A percentile compares a stretch with the other conserved stretches of the same genome.
Conservation (phyloP, 2,329 filamentous ascomycete species). For the Beauveria sp. region DNA sequence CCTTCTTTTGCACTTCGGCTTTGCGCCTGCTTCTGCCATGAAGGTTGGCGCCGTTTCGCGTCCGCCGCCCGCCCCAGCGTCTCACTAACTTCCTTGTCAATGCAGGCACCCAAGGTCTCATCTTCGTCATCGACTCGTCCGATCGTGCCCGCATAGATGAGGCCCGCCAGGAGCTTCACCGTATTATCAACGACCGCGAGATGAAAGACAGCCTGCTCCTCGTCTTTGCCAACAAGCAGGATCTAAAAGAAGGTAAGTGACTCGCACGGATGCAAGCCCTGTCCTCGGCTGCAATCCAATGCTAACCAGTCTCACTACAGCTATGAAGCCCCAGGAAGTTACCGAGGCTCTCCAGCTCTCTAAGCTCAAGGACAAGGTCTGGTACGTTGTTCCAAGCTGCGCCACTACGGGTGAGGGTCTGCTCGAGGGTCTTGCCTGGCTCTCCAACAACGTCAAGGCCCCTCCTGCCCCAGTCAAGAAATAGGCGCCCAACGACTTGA, state of each 20-base stretch:
- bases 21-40: background rate
- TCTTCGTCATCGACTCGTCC: conserved; percentile 96
- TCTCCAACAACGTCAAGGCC: conserved; percentile 76
- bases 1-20: background rate
- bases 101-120: conserved; percentile 86
- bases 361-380: conserved; percentile 75
- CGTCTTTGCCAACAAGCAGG: conserved; percentile 99
- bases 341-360: conserved; percentile 69
- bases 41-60: background rate
- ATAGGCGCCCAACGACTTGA: conserved; percentile 23
- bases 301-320: conserved; percentile 34
- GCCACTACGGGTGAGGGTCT: conserved; percentile 76
- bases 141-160: conserved; percentile 89
- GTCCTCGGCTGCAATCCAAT: background rate
- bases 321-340: conserved; percentile 72
- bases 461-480: conserved; percentile 48
- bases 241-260: conserved; percentile 67
- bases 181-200: conserved; percentile 96
- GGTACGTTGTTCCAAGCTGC: conserved; percentile 78
- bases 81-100: background rate
- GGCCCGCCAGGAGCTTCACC: conserved; percentile 85
- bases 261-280: background rate
- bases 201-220: conserved; percentile 92
- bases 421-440: conserved; percentile 73
- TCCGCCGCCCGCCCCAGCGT: background rate